A percentile compares a stretch with the other conserved stretches of the same genome.
These are phyloP conservation scores for Aspergillus uvarum DNA, from an alignment of 2,329 filamentous ascomycete species.

Conservation along the genomic window DNA sequence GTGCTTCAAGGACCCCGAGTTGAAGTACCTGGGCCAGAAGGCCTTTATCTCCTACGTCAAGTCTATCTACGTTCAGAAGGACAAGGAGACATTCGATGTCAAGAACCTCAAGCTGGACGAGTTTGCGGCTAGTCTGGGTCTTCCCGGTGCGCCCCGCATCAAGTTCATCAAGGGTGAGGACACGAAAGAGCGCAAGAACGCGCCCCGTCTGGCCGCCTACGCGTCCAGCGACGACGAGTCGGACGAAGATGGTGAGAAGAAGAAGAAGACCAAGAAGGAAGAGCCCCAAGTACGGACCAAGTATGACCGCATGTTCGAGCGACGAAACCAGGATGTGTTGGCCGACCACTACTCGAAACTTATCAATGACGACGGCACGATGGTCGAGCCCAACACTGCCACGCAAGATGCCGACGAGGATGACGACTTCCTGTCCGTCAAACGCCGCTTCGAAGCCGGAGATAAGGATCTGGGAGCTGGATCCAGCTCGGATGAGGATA, in stretches of 20 bases:
- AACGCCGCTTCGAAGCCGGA: slow-evolving; percentile 76
- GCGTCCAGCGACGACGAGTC: slow-evolving; percentile 61
- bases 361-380: slow-evolving; percentile 61
- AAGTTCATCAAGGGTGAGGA: slow-evolving; percentile 91
- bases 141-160: slow-evolving; percentile 89
- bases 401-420: slow-evolving; percentile 65
- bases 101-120: slow-evolving; percentile 80
- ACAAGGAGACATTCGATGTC: slow-evolving; percentile 88
- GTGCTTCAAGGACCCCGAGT: slow-evolving; percentile 89
- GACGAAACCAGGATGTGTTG: slow-evolving; percentile 91
- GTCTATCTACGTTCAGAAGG: slow-evolving; percentile 82
- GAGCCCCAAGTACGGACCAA: slow-evolving; percentile 74
- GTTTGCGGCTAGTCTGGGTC: slow-evolving; percentile 78
- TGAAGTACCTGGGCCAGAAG: slow-evolving; percentile 95
- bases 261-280: slow-evolving; percentile 58
- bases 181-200: slow-evolving; percentile 83
- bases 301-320: slow-evolving; percentile 97
- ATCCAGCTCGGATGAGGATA: slow-evolving; percentile 30
- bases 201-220: slow-evolving; percentile 64
- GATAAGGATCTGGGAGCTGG: slow-evolving; percentile 53
- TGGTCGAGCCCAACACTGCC: slow-evolving; percentile 35
- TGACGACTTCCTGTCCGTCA: slow-evolving; percentile 82
- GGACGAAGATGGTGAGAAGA: slow-evolving; percentile 47
- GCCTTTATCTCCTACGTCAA: slow-evolving; percentile 89
- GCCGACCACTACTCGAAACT: slow-evolving; percentile 92